Evolutionary conservation across 2,329 filamentous ascomycete genomes (phyloP).

Genomic region (Trichoderma koningiopsis): DNA sequence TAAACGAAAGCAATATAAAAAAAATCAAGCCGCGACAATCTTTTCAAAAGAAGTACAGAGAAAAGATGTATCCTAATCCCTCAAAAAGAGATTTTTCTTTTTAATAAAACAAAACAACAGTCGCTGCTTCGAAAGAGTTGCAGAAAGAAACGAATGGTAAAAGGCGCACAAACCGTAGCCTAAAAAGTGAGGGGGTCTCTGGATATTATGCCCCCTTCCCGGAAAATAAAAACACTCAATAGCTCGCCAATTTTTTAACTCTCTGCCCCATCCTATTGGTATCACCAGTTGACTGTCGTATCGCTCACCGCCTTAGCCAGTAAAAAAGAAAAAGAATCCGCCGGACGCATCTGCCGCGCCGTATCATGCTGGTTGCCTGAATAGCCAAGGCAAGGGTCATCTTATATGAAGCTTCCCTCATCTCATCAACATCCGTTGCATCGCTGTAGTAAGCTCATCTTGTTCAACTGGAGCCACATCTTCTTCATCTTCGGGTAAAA

Average conservation of each 20-base stretch:
- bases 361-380: neutral
- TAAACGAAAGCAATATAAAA: neutral
- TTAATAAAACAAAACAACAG: constrained; percentile 4
- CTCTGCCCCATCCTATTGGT: constrained; percentile 1
- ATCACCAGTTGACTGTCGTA: constrained; percentile 7
- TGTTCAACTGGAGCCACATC: constrained; percentile 14
- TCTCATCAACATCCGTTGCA: neutral
- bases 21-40: neutral
- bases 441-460: constrained; percentile 28
- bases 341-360: neutral
- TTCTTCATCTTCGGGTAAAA: constrained; percentile 5
- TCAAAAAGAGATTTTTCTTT: constrained; percentile 20
- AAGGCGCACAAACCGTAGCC: constrained; percentile 9
- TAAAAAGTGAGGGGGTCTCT: neutral
- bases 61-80: neutral
- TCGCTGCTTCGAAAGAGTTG: constrained; percentile 12
- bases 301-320: neutral
- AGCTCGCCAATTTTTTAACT: constrained; percentile 1
- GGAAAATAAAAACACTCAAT: neutral
- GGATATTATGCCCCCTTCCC: neutral
- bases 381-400: neutral
- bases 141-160: neutral
- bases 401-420: neutral
- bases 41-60: neutral
- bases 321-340: neutral